Base-by-base conservation (phyloP, 179 eudicot species). In the Drosera spatulata region DNA sequence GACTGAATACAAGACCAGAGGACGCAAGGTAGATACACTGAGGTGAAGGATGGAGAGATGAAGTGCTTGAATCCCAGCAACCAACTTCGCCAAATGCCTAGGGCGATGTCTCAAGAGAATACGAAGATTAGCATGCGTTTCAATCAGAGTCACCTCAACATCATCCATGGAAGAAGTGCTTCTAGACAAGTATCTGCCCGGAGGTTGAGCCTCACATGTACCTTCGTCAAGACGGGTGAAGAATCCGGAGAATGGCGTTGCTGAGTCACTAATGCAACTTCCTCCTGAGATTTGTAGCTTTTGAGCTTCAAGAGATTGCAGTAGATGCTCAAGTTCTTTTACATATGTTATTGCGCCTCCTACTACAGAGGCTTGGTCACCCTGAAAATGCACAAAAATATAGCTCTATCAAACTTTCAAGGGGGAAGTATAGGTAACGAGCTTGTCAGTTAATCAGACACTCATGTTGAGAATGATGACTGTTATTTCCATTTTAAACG, bases 281-380 rank as follows among this genome's bases (percentile, higher is more conserved):
- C 48, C 10, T 41, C 13, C 14, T 41, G 59, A 39, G 67, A 22
- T 22, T 22, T 22, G 48, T 51, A 69, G 66, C 41, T 85, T 91
- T 70, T 84, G 82, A 66, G 85, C 83, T 77, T 88, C 95, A 43
- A 86, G 90, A 39, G 84, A 65, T 50, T 89, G 90, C 22, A 81
- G 66, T 13, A 75, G 66, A 56, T 89, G 95, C 67, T 93, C 95
- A 13, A 93, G 93, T 64, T 84, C 86, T 72, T 89, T 93, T 61
- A 93, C 93, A 56, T 71, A 93, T 11, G 84, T 88, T 53, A 93
- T 86, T 1, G 99, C 99, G 43, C 96, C 99, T 50, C 99, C 96
- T 55, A 93, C 99, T 37, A 89, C 81, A 11, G 99, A 93, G 8
- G 99, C 99, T 53, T 89, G 99, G 66, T 93, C 99, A 67, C 99